A percentile compares a stretch with the other conserved stretches of the same genome.
These are phyloP conservation scores for Beauveria sp. DNA, from an alignment of 2,329 filamentous ascomycete species.

Conservation along the genomic window DNA sequence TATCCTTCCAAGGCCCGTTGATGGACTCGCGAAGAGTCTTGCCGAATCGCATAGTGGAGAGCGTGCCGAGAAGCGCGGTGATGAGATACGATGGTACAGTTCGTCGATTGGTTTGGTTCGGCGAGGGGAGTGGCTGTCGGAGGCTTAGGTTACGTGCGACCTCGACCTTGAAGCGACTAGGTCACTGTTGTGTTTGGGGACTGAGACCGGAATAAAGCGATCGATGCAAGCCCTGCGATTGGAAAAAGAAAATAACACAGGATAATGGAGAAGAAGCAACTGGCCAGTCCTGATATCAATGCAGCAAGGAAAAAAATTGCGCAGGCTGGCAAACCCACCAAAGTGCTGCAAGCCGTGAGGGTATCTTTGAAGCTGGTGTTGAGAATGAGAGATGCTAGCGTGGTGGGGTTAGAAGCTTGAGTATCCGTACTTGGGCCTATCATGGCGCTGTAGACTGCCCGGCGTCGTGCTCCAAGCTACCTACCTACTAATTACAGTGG, in stretches of 20 bases:
- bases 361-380: background rate
- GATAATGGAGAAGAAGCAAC: background rate
- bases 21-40: conserved; percentile 73
- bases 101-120: background rate
- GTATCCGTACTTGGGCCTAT: background rate
- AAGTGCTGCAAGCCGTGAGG: background rate
- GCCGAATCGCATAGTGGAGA: conserved; percentile 75
- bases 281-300: background rate
- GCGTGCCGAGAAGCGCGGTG: background rate
- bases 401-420: background rate
- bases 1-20: conserved; percentile 81
- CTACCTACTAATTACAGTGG: no score
- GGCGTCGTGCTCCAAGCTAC: no score
- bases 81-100: background rate
- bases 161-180: background rate
- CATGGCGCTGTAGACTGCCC: background rate
- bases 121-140: background rate
- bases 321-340: background rate
- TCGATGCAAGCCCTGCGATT: no score
- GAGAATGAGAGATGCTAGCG: background rate
- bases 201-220: background rate
- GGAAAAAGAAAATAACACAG: background rate
- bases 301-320: background rate
- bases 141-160: background rate
- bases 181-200: background rate